These are phyloP conservation scores for Gardenia jasminoides DNA, from an alignment of 257 asterid genomes.

Conservation along the genomic window DNA sequence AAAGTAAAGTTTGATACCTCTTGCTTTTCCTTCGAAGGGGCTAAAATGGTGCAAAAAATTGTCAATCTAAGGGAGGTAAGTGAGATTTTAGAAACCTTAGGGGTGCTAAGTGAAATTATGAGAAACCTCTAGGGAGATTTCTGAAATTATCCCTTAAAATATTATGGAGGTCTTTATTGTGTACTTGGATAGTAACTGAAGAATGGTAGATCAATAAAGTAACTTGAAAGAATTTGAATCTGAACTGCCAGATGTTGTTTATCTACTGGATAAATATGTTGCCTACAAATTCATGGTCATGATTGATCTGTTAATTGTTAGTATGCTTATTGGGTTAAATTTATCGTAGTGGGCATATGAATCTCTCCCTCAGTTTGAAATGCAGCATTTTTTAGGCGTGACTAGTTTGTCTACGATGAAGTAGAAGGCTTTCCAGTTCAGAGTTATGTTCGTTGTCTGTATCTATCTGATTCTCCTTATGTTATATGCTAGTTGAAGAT, in stretches of 20 bases:
- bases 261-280: neutral
- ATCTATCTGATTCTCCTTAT: neutral
- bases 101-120: too few species aligned
- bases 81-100: too few species aligned
- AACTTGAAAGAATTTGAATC: neutral
- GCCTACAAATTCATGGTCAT: neutral
- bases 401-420: neutral
- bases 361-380: neutral
- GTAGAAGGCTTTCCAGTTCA: neutral
- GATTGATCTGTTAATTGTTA: neutral
- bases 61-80: too few species aligned
- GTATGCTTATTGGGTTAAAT: neutral
- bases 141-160: too few species aligned
- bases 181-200: neutral
- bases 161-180: neutral
- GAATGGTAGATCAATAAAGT: neutral
- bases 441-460: neutral
- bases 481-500: neutral
- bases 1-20: too few species aligned
- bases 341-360: neutral
- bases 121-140: too few species aligned
- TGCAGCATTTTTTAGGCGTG: too few species aligned
- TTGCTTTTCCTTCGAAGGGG: too few species aligned
- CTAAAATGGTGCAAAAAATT: too few species aligned
- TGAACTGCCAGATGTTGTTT: neutral